phyloP scores from a whole-genome alignment of 2,329 filamentous ascomycete species.

The Fusarium ambrosium region DNA sequence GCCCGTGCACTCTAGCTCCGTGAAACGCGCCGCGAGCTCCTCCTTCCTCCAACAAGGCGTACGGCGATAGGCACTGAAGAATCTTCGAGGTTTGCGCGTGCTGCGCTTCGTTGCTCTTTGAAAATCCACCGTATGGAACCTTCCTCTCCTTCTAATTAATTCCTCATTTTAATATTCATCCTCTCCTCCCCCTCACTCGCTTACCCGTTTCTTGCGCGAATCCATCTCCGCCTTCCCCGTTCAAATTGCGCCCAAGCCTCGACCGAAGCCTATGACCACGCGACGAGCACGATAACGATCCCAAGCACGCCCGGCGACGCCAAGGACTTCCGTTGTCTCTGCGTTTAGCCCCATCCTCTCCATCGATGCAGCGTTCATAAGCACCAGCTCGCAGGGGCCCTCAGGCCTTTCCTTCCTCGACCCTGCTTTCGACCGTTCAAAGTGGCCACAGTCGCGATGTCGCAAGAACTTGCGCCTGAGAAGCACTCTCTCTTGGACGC shows the following conservation, averaged over 20 bases:
- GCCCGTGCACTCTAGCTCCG: slow-evolving; percentile 38
- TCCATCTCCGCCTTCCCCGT: slow-evolving; percentile 23
- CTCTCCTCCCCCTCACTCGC: not conserved
- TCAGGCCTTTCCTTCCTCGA: slow-evolving; percentile 41
- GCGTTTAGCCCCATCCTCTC: not conserved
- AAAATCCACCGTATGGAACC: slow-evolving; percentile 1
- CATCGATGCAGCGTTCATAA: slow-evolving; percentile 45
- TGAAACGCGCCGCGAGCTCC: slow-evolving; percentile 44
- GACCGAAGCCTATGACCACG: slow-evolving; percentile 25
- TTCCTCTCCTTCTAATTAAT: slow-evolving; percentile 3
- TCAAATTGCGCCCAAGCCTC: slow-evolving; percentile 33
- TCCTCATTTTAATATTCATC: slow-evolving; percentile 1
- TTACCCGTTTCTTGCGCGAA: slow-evolving; percentile 5
- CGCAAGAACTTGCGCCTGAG: slow-evolving; percentile 33
- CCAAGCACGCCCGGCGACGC: slow-evolving; percentile 3
- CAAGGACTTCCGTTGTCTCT: not conserved
- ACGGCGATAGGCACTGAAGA: slow-evolving; percentile 29
- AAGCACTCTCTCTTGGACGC: slow-evolving; percentile 49
- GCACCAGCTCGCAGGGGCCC: slow-evolving; percentile 43
- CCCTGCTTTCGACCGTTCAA: slow-evolving; percentile 34
- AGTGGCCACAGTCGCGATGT: slow-evolving; percentile 37
- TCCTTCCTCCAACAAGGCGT: slow-evolving; percentile 25
- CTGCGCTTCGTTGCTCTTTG: slow-evolving; percentile 29
- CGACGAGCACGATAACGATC: slow-evolving; percentile 21
- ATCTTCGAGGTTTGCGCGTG: slow-evolving; percentile 28